Conservation (phyloP, 495 filamentous ascomycete species). For the Tuber indicum region DNA sequence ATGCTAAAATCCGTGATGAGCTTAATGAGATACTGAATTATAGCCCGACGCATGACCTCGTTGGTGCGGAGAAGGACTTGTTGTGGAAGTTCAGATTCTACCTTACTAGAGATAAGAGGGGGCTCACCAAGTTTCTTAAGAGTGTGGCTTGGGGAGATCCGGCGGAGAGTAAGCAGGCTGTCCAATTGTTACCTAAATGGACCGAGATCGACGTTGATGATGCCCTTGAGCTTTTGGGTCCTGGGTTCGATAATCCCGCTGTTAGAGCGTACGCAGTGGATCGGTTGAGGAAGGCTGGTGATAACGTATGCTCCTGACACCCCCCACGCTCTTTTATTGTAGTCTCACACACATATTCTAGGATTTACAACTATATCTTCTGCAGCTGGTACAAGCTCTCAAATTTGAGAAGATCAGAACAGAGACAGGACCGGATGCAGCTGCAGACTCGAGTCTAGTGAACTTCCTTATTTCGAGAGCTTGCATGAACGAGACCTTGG, state of each 20-base stretch:
- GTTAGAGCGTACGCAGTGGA: constrained; percentile 93
- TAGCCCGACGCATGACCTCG: constrained; percentile 81
- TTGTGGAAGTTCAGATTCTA: constrained; percentile 97
- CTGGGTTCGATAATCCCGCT: constrained; percentile 77
- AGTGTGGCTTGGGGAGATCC: constrained; percentile 87
- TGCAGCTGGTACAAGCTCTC: constrained; percentile 92
- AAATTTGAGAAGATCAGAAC: constrained; percentile 77
- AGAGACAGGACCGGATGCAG: constrained; percentile 50
- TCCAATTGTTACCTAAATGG: constrained; percentile 86
- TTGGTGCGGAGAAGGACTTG: constrained; percentile 84
- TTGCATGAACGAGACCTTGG: constrained; percentile 75
- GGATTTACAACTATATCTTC: constrained; percentile 77
- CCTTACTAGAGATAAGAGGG: constrained; percentile 83
- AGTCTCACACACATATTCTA: neutral
- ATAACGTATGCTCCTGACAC: constrained; percentile 51
- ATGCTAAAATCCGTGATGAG: constrained; percentile 92
- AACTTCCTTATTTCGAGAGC: constrained; percentile 83
- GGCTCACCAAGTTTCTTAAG: constrained; percentile 95
- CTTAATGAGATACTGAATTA: constrained; percentile 86
- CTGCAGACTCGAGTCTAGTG: constrained; percentile 79
- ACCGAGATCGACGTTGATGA: constrained; percentile 96
- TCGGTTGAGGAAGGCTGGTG: constrained; percentile 80
- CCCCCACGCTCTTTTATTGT: neutral
- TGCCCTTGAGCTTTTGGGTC: constrained; percentile 87
- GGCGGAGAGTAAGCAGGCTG: constrained; percentile 79